Conservation (phyloP, 345 rosid species). For the Citropsis articulata region DNA sequence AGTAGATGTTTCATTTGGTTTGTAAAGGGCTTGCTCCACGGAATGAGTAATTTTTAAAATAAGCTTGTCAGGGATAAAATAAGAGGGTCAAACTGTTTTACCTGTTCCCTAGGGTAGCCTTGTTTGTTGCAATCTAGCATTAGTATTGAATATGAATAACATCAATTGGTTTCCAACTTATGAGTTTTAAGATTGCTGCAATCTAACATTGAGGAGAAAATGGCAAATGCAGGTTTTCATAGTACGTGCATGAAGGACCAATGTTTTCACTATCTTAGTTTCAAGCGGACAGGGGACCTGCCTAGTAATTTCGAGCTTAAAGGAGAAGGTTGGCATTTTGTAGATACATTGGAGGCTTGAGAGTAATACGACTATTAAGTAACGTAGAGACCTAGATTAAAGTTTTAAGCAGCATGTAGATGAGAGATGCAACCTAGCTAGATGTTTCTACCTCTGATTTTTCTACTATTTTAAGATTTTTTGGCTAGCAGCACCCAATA, state of each 20-base stretch:
- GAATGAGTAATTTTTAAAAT: not conserved
- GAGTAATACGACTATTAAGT: not conserved
- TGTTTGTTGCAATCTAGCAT: not conserved
- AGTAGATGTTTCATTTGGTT: not conserved
- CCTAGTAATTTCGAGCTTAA: not conserved
- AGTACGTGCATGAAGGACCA: not conserved
- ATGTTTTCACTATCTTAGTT: not conserved
- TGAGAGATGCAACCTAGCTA: not conserved
- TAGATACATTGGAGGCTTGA: not conserved
- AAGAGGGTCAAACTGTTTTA: not conserved
- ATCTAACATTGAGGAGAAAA: not conserved
- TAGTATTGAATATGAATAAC: not conserved
- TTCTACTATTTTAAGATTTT: not conserved
- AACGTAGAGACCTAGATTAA: not conserved
- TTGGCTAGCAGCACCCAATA: not conserved
- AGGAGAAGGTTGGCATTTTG: not conserved
- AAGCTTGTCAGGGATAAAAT: not conserved
- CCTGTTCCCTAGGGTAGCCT: not conserved
- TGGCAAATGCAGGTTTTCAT: conserved; percentile 15
- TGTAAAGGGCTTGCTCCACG: not conserved
- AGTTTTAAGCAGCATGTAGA: not conserved
- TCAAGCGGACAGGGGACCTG: not conserved
- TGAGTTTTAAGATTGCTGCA: not conserved
- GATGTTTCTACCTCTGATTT: not conserved
- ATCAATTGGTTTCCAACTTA: not conserved